Base-by-base conservation (phyloP, 163 green algal species). In the Scenedesmus sp. region DNA sequence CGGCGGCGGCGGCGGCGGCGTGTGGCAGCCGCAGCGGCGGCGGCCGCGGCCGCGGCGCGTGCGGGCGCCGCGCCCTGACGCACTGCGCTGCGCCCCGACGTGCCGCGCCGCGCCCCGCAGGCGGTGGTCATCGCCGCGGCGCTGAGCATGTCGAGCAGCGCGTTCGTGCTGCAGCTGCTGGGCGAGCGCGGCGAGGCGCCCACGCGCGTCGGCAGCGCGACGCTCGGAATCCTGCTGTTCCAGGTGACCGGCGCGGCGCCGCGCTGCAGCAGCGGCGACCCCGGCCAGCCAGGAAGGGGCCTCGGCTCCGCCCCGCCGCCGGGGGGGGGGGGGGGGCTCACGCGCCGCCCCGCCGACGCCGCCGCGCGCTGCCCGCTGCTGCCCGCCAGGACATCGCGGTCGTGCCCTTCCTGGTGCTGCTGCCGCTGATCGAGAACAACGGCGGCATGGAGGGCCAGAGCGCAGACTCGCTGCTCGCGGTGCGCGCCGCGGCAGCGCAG, bases 361-460 rank as follows among this genome's bases (percentile, higher is more conserved):
- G n/a, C n/a, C n/a, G n/a, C n/a, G n/a, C n/a, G n/a, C n/a, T n/a
- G n/a, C n/a, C n/a, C n/a, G n/a, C n/a, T n/a, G n/a, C n/a, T n/a
- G n/a, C n/a, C n/a, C n/a, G n/a, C n/a, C n/a, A 98, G 88, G 95
- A 99, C 87, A 97, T 99, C 67, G 95, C 93, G 2, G 92, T 98
- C 26, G 95, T 99, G 48, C 95, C 95, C 6, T 95, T 99, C 77
- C 87, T 99, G 58, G 95, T 99, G 76, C 87, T 98, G 81, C 88
- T 99, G 65, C 95, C 95, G 4, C 75, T 99, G 18, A 84, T 98
- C 2, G 91, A 95, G 73, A 74, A 29, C 42, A 62, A 56, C 56
- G 80, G 70, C 3, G 60, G 47, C 36, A 75, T 73, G 50, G 65
- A 81, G 60, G 69, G 71, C 0, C 36, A 54, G n/a, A 71, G 48